phyloP scores from a whole-genome alignment of 768 basidiomycete genomes.

The Amanita inopinata region DNA sequence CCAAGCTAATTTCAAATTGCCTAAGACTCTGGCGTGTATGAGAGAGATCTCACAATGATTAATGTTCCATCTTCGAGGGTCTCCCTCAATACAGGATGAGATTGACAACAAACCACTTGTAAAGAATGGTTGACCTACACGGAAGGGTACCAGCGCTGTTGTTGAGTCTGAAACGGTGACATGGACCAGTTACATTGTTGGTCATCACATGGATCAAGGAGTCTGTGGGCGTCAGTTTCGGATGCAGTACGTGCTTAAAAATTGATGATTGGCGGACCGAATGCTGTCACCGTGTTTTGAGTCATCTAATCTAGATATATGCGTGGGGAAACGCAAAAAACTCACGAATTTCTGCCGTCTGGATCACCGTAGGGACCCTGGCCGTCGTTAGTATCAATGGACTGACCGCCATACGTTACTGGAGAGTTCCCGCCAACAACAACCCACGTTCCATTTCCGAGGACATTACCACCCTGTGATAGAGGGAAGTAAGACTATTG shows the following conservation, averaged over 20 bases:
- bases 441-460: too few relatives aligned
- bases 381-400: conserved; percentile 19
- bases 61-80: too few relatives aligned
- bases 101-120: conserved; percentile 54
- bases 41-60: too few relatives aligned
- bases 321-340: conserved; percentile 11
- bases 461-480: too few relatives aligned
- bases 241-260: conserved; percentile 9
- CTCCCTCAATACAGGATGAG: conserved; percentile 32
- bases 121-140: conserved; percentile 50
- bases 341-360: conserved; percentile 54
- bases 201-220: conserved; percentile 60
- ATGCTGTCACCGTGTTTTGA: conserved; percentile 23
- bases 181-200: conserved; percentile 50
- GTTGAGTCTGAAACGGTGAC: conserved; percentile 29
- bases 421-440: too few relatives aligned
- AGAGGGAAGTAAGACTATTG: conserved; percentile 7
- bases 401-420: too few relatives aligned
- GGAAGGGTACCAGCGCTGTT: conserved; percentile 68
- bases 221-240: conserved; percentile 23
- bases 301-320: conserved; percentile 6
- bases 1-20: too few relatives aligned
- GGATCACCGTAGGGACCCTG: conserved; percentile 47
- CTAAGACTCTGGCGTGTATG: too few relatives aligned
- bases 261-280: conserved; percentile 25